Percentiles rank a stretch among this genome's conserved stretches.
Conservation (phyloP, 208 protist species). For the Trypanosoma vivax region DNA sequence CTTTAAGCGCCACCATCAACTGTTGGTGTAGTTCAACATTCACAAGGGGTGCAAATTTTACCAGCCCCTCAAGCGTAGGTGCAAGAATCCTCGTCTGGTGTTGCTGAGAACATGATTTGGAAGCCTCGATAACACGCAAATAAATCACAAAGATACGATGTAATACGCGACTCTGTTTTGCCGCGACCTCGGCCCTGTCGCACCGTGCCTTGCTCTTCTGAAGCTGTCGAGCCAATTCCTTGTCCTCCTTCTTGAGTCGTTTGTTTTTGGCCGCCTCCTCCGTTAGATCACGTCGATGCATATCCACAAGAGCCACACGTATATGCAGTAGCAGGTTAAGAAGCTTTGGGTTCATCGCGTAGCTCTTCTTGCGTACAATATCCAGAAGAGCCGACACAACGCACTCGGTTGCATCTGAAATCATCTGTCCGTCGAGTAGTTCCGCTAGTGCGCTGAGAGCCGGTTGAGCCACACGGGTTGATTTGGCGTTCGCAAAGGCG, state of each 20-base stretch:
- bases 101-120: conserved; percentile 66
- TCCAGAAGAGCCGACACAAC: conserved; percentile 70
- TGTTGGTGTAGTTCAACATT: conserved; percentile 88
- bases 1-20: conserved; percentile 81
- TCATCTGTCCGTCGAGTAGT: conserved; percentile 81
- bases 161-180: conserved; percentile 83
- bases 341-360: conserved; percentile 90
- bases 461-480: conserved; percentile 80
- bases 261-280: conserved; percentile 91
- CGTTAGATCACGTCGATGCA: conserved; percentile 82
- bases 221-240: conserved; percentile 86
- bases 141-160: conserved; percentile 90
- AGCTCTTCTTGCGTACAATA: conserved; percentile 87
- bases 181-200: conserved; percentile 76
- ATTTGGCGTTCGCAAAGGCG: conserved; percentile 86
- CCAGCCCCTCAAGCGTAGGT: conserved; percentile 79
- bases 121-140: conserved; percentile 83
- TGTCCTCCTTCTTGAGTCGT: conserved; percentile 86
- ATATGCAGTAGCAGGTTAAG: conserved; percentile 84
- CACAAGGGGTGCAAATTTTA: conserved; percentile 89
- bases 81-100: conserved; percentile 88
- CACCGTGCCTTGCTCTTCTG: conserved; percentile 88
- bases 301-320: conserved; percentile 89
- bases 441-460: conserved; percentile 65
- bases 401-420: conserved; percentile 80